phyloP scores from a whole-genome alignment of 305 asterid genomes.

The Solanum hybrid region DNA sequence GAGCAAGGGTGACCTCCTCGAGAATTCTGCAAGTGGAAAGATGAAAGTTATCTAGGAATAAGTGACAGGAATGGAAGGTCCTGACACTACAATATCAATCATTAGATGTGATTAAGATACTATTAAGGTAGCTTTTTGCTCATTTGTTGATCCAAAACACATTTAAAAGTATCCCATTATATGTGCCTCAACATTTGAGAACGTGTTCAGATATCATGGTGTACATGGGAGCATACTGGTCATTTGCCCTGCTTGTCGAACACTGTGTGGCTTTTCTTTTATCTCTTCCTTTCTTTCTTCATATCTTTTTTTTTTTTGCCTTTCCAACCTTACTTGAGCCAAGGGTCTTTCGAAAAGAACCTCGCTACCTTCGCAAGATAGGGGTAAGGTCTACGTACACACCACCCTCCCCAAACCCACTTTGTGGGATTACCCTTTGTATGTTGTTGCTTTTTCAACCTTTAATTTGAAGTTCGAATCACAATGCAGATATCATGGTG shows the following conservation, averaged over 20 bases:
- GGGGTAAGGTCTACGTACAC: too few relatives aligned
- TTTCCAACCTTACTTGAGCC: too few relatives aligned
- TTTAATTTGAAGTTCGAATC: too few relatives aligned
- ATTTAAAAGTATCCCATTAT: background rate
- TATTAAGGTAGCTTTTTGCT: background rate
- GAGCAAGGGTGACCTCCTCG: background rate
- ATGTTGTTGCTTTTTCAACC: too few relatives aligned
- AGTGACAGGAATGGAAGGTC: background rate
- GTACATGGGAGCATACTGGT: background rate
- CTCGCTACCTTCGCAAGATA: too few relatives aligned
- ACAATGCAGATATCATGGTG: too few relatives aligned
- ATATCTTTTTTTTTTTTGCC: too few relatives aligned
- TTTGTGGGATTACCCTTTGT: too few relatives aligned
- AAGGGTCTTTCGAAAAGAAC: too few relatives aligned
- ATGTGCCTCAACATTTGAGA: background rate
- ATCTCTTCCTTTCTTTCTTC: too few relatives aligned
- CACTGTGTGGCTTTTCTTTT: too few relatives aligned
- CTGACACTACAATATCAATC: background rate
- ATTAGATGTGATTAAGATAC: background rate
- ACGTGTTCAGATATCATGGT: background rate
- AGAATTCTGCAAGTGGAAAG: background rate
- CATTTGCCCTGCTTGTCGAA: background rate
- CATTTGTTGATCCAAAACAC: background rate
- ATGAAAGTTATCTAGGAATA: background rate
- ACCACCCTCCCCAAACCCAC: too few relatives aligned